Evolutionary conservation across 768 basidiomycete species (phyloP), one percentile per base, ranked within the genome.

Genomic region (Amanita subjunquillea): DNA sequence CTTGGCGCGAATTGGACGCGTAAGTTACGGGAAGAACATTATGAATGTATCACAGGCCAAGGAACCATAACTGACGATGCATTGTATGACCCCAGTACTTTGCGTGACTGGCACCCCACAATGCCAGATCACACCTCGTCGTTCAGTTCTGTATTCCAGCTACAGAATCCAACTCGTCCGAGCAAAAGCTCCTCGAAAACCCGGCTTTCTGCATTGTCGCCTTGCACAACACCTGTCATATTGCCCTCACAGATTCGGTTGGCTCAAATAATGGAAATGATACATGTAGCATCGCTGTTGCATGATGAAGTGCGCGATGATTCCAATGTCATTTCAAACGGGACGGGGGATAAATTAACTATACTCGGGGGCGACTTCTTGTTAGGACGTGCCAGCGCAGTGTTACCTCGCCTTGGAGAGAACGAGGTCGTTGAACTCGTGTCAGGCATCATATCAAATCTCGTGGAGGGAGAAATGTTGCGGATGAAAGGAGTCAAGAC

Each of bases 181-280:
- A 27, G 23, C n/a, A 12, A 53, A 30, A 27, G 1, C 2, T 62
- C 64, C 38, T 63, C 66, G 59, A 56, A 55, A 32, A 60, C 57
- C 42, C 58, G 50, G 50, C 58, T 48, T 30, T 48, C 56, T 13
- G 56, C 62, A 51, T 49, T 59, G 40, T 57, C 59, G 38, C 58
- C 55, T 22, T 55, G 51, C 44, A 61, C 62, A 13, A 71, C 67
- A 30, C 65, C 69, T 53, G 67, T 60, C 50, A 74, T 89, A 42
- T 79, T 99, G 5, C 91, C 95, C 13, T 85, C 92, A 1, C 96
- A 99, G 67, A 70, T 86, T 29, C 85, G 94, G 29, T 80, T 99
- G 32, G 95, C 94, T 3, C 92, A 95, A 62, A 94, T 99, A 41
- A 84, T 91, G 49, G 96, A 99, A 66, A 96, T 98, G 92, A 89